Evolutionary conservation across 2,329 filamentous ascomycete species (phyloP), one percentile per base, ranked within the genome.

Genomic region (Stemphylium lycopersici): DNA sequence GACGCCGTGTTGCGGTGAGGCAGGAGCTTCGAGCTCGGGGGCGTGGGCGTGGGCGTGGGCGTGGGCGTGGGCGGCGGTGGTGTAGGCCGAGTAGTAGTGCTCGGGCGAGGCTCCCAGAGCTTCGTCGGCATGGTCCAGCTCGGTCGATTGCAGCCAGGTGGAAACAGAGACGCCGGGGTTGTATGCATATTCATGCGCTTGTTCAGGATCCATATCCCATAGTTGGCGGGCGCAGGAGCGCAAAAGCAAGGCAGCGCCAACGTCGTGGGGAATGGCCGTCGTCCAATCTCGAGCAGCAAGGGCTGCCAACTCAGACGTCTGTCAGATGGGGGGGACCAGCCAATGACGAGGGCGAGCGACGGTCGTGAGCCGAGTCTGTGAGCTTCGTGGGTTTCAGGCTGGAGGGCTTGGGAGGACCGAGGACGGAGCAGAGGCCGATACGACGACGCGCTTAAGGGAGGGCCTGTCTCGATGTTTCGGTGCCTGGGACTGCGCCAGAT

Each of bases 111-210:
- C 52, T 42, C 64, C 64, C 46, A 60, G 62, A 16, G 61, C 34
- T 49, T 63, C 61, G 49, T 61, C 62, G 56, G 52, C 52, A 51
- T 55, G 52, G 34, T 58, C 61, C 66, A 66, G 45, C 37, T 46
- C 38, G 31, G 70, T 73, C 34, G 70, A 71, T 47, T 73, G 69
- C 53, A 73, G 66, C 72, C 56, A 75, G 68, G 69, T 51, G 40
- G 52, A 58, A 33, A 52, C 48, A 32, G 52, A 51, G 34, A 58
- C 43, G 48, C 48, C 48, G 36, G 56, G 56, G 36, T 58, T 36
- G 52, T 52, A 58, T 51, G 52, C 56, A 55, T 54, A 57, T 48
- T 48, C 45, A 54, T 57, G 55, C 52, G 48, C 52, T 39, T 55
- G 48, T 34, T 55, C 52, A 52, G 52, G 42, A 41, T 57, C 55